phyloP scores from a whole-genome alignment of 352 stramenopile species.

The Phytophthora pinifolia region DNA sequence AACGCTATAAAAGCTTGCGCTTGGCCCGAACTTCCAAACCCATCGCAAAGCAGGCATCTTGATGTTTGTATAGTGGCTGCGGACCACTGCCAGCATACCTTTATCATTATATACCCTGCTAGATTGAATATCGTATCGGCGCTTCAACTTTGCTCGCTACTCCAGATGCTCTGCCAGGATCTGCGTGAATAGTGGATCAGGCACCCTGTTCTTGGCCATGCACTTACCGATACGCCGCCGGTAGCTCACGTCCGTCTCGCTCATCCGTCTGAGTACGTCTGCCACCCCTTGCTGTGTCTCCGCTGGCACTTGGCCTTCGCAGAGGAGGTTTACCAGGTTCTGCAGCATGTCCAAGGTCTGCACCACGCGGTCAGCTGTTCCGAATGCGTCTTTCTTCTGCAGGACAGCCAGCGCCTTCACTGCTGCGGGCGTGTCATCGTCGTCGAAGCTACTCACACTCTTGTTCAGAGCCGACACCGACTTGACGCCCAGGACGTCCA shows the following conservation, averaged over 20 bases:
- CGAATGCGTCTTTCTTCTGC: slow-evolving; percentile 18
- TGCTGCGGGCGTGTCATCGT: slow-evolving; percentile 46
- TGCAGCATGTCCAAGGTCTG: slow-evolving; percentile 59
- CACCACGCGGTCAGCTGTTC: slow-evolving; percentile 33
- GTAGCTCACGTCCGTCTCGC: slow-evolving; percentile 12
- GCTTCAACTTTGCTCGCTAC: no score
- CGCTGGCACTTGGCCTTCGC: slow-evolving; percentile 18
- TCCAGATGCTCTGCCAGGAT: no score
- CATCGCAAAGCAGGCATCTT: background rate
- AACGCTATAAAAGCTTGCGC: slow-evolving; percentile 16
- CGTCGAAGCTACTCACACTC: slow-evolving; percentile 39
- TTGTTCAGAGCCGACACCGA: slow-evolving; percentile 47
- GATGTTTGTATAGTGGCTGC: slow-evolving; percentile 19
- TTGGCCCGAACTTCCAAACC: slow-evolving; percentile 43
- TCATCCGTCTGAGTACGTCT: slow-evolving; percentile 27
- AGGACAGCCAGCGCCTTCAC: slow-evolving; percentile 41
- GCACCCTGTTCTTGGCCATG: slow-evolving; percentile 21
- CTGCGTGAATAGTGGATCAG: slow-evolving; percentile 16
- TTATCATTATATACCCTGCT: slow-evolving; percentile 29
- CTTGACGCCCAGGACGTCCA: slow-evolving; percentile 57
- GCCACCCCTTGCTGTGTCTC: slow-evolving; percentile 26
- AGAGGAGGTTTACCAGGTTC: slow-evolving; percentile 38
- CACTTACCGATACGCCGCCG: slow-evolving; percentile 19
- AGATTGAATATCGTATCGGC: slow-evolving; percentile 14
- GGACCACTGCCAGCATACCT: slow-evolving; percentile 8